These are phyloP conservation scores for Nakaseomyces bracarensis DNA, from an alignment of 1,139 yeast genomes.

Conservation along the genomic window DNA sequence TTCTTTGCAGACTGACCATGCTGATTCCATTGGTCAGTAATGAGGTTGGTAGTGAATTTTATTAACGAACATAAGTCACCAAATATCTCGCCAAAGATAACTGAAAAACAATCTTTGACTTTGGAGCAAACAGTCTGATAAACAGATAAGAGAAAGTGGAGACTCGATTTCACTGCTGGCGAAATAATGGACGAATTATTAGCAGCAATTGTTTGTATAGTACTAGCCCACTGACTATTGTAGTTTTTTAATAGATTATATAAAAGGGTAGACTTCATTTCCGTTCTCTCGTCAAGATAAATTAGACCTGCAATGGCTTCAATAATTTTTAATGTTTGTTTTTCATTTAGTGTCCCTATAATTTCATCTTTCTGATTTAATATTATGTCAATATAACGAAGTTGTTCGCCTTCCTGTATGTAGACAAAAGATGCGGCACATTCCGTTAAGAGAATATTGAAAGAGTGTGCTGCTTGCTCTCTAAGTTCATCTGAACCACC, in stretches of 20 bases:
- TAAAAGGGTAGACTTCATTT: background rate
- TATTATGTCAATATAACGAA: constrained; percentile 69
- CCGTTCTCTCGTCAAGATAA: background rate
- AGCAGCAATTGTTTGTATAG: background rate
- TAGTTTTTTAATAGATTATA: background rate
- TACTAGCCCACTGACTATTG: background rate
- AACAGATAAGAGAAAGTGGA: background rate
- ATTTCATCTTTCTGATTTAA: background rate
- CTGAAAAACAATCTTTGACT: background rate
- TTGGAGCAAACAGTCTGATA: background rate
- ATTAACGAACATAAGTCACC: background rate
- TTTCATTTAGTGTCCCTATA: background rate
- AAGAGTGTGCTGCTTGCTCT: constrained; percentile 99
- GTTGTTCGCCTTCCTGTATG: constrained; percentile 67
- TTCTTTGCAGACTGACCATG: background rate
- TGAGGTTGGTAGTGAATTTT: background rate
- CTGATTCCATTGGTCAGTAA: background rate
- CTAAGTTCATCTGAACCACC: constrained; percentile 98
- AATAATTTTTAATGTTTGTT: constrained; percentile 44
- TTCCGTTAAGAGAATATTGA: constrained; percentile 83
- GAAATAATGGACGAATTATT: background rate
- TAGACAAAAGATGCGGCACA: constrained; percentile 91
- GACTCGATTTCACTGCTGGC: background rate
- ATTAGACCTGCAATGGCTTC: constrained; percentile 49
- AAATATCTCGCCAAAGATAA: background rate